phyloP scores from a whole-genome alignment of 306 rosid genomes.

The Inga oerstediana region DNA sequence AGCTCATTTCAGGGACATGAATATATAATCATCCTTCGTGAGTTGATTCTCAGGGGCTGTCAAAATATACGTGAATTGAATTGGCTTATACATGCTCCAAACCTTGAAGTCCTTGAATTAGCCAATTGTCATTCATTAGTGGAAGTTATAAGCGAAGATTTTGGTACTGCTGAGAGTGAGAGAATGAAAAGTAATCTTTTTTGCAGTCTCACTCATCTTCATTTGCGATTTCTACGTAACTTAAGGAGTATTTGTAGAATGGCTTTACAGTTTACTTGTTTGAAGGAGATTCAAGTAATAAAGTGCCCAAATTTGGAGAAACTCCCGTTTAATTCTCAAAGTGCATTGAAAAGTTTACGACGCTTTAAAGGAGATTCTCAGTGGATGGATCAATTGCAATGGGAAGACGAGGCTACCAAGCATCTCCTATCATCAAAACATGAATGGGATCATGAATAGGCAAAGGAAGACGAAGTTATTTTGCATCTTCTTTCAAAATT shows the following conservation, averaged over 20 bases:
- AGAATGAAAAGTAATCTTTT: neutral
- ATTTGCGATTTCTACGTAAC: neutral
- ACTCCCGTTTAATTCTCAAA: neutral
- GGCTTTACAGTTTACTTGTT: neutral
- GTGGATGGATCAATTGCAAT: neutral
- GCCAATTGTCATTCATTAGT: neutral
- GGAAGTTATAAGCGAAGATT: neutral
- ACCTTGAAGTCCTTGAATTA: neutral
- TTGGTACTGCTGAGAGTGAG: neutral
- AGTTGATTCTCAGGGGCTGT: neutral
- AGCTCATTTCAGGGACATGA: neutral
- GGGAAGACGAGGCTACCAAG: neutral
- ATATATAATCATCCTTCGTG: neutral
- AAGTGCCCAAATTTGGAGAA: neutral
- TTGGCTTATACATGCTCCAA: slow-evolving; percentile 7
- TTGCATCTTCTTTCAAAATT: too few species aligned
- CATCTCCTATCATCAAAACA: neutral
- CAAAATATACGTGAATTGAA: neutral
- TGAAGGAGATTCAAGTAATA: neutral
- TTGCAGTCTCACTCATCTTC: neutral
- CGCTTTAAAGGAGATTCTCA: neutral
- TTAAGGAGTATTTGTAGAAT: neutral
- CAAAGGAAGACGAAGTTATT: too few species aligned
- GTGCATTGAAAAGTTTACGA: neutral
- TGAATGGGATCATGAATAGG: too few species aligned